Evolutionary conservation across 192 early-diverging fungal genomes (phyloP), one percentile per base, ranked within the genome.

Genomic region (Mortierella alpina): DNA sequence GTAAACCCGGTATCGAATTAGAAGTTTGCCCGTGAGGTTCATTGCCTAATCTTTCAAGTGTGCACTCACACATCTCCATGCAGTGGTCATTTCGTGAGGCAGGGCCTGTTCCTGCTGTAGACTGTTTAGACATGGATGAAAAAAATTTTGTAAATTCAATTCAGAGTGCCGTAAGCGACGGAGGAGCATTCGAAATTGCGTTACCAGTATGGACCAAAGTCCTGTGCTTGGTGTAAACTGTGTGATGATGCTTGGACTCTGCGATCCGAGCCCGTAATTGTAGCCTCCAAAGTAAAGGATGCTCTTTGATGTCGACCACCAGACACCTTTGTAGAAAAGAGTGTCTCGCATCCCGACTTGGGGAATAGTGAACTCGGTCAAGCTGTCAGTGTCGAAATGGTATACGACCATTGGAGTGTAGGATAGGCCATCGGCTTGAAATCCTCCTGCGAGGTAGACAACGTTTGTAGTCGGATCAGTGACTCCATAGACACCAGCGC

Each of bases 201-300:
- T 5, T 12, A 41, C 58, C 58, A 59, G 15, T 6, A 7, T 59
- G 4, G 58, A 59, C 58, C 40, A 59, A n/a, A 7, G 15, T 41
- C 39, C 42, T 7, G 4, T 59, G 12, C 42, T 41, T n/a, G 42
- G 39, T 1, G 40, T 17, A 7, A 59, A n/a, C 40, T 59, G 39
- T 7, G 58, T n/a, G 18, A 59, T n/a, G 42, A 59, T 41, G 42
- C 40, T 59, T 17, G 39, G 39, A 1, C 15, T 13, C 7, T 7
- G 58, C 14, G 10, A 15, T 42, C 23, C 2, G 46, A 2, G 17
- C 41, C 13, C 4, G n/a, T 7, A 4, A 10, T 63, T 14, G 11
- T 63, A 63, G 1, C 61, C 61, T 47, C 61, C 61, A 13, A 14
- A 63, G 20, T 63, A 63, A 12, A 63, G 12, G 9, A 63, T 44